phyloP scores from a whole-genome alignment of 768 basidiomycete species.

The Gymnopilus dilepis region DNA sequence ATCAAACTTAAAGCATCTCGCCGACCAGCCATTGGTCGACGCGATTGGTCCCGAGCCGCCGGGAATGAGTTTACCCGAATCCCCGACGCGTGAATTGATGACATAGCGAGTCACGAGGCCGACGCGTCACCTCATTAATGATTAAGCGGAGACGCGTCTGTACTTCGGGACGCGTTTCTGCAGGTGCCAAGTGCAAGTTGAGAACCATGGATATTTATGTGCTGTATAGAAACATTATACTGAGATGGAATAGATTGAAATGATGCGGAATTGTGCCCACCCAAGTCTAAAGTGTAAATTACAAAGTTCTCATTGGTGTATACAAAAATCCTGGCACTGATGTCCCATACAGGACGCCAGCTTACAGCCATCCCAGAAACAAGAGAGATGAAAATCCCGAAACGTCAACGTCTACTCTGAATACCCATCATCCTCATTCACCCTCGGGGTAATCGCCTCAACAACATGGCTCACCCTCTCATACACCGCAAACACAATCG shows the following conservation, averaged over 20 bases:
- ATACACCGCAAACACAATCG: slow-evolving; percentile 97
- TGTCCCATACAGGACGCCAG: too few species aligned
- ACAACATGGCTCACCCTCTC: slow-evolving; percentile 82
- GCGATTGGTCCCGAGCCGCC: slow-evolving; percentile 1
- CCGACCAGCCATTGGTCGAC: background rate
- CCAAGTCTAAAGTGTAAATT: too few species aligned
- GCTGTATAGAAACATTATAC: background rate
- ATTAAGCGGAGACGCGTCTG: background rate
- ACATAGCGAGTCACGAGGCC: background rate
- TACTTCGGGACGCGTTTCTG: background rate
- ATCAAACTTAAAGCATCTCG: background rate
- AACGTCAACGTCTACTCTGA: slow-evolving; percentile 51
- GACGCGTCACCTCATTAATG: background rate
- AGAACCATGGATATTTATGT: too few species aligned
- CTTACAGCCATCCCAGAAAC: background rate
- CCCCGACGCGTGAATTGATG: background rate
- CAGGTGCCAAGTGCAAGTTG: too few species aligned
- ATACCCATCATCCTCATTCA: slow-evolving; percentile 64
- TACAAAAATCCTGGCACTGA: too few species aligned
- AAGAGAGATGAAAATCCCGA: background rate
- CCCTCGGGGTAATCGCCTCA: slow-evolving; percentile 65
- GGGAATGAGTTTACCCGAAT: slow-evolving; percentile 11
- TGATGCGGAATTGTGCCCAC: too few species aligned
- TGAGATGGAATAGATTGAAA: too few species aligned
- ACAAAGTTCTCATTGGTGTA: too few species aligned